Base-by-base conservation (phyloP, 805 yeast genomes). In the Candida peoriensis region DNA sequence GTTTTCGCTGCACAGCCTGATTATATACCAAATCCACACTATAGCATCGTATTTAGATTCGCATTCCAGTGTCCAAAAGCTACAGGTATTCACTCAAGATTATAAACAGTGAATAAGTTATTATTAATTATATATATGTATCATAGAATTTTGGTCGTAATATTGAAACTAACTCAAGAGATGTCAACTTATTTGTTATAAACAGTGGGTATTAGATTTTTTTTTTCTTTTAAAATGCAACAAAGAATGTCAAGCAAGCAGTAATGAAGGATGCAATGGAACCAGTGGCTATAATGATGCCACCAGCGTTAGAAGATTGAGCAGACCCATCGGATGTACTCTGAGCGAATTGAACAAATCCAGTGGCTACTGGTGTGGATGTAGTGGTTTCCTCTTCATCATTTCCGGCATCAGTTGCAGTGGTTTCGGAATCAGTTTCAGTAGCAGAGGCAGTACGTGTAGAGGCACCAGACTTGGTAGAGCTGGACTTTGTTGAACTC, bases 401-500 rank as follows among this genome's bases (percentile, higher is more conserved):
- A 20, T 24, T 20, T 20, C 11, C 15, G 14, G 13, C 11, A 8
- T 18, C 23, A 17, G 24, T 11, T 8, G 2, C 20, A 21, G 24
- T 11, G 17, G 36, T 19, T 6, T 3, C 20, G 14, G 20, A 7
- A 31, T 26, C 29, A 24, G 33, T 16, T 13, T 20, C 25, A 28
- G 26, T 20, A 4, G 37, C 20, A 8, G 32, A 5, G 21, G 32
- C 20, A n/a, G 37, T 20, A 12, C 9, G 8, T 3, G 32, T 8
- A 9, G 29, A 16, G 11, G 36, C 11, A 17, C 16, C 17, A 4
- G 37, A 25, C 6, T 32, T 21, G 6, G 42, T 21, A 3, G 46
- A 30, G 4, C 48, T 32, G 8, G 43, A 30, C n/a, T 40, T 29
- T 6, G 42, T 32, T 4, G 51, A 36, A 1, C 53, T 33, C 13